Evolutionary conservation across 1,284 basidiomycete species (phyloP), one percentile per base, ranked within the genome.

Genomic region (Xerocomus amazonicus): DNA sequence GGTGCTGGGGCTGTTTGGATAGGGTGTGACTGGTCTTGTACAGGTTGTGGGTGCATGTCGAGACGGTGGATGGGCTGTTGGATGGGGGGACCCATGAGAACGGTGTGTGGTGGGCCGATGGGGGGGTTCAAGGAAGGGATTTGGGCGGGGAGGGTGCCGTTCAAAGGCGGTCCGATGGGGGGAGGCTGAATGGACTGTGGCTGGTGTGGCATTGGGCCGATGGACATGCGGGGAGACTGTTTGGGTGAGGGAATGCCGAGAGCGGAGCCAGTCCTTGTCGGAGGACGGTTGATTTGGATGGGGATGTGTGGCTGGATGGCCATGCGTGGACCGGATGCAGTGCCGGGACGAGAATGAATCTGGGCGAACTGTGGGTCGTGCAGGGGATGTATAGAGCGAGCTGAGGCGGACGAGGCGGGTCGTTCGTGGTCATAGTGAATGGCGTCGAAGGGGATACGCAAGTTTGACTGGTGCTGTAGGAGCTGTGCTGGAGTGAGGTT

Each of bases 401-500:
- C 58, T 12, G 62, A 68, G 7, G 63, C 55, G 4, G 66, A 63
- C 6, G 63, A 65, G 9, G 58, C 23, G 27, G 56, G 54, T n/a
- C 60, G 63, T 34, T 66, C 63, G 29, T 31, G 29, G 29, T 31
- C 12, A 12, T 31, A 31, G 29, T 12, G 29, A 8, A 12, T 8
- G 6, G 29, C 9, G 14, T 45, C 44, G 9, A 38, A 16, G 6
- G 49, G 57, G 9, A 51, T 29, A 44, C 56, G 63, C n/a, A 51
- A 49, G 9, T 51, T 32, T 44, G 37, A 63, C 34, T 66, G 63
- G 35, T 66, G 63, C 3, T 63, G 63, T 9, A 66, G 56, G 10
- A 66, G 62, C 45, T 66, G 63, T 0, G 63, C 63, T 14, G 63
- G 63, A 0, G 63, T 65, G 50, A 67, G 55, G 1, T 61, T 65